These are phyloP conservation scores for Artomyces pyxidatus DNA, from an alignment of 768 basidiomycete genomes.

Conservation along the genomic window DNA sequence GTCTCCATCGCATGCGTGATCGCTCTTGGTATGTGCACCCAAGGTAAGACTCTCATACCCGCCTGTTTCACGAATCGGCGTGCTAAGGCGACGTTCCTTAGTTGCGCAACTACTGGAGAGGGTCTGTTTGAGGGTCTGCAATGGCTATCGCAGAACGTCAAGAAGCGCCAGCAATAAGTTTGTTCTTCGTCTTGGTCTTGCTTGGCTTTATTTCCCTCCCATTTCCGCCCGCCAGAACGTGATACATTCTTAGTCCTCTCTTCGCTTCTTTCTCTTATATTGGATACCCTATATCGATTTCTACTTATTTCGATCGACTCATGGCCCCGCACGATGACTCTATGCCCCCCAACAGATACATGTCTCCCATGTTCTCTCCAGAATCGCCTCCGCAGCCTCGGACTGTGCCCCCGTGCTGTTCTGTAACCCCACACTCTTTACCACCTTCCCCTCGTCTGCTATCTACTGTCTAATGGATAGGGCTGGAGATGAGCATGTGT, in stretches of 20 bases:
- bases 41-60: constrained; percentile 48
- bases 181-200: background rate
- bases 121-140: constrained; percentile 95
- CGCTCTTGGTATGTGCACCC: constrained; percentile 99
- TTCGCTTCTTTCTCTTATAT: constrained; percentile 13
- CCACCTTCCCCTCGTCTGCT: too few relatives aligned
- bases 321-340: constrained; percentile 11
- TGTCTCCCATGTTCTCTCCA: background rate
- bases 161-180: constrained; percentile 73
- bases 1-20: constrained; percentile 92
- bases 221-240: background rate
- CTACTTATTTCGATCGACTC: constrained; percentile 15
- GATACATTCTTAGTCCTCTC: background rate
- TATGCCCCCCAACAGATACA: constrained; percentile 1
- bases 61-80: background rate
- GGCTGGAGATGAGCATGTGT: too few relatives aligned
- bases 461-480: background rate
- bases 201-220: constrained; percentile 4
- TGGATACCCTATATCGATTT: constrained; percentile 19
- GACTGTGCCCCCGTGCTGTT: background rate
- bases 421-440: background rate
- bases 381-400: background rate
- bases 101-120: constrained; percentile 94
- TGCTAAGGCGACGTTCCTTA: constrained; percentile 22
- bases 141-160: constrained; percentile 96